phyloP scores from a whole-genome alignment of 2,329 filamentous ascomycete species.

The Colletotrichum tamarilloi region DNA sequence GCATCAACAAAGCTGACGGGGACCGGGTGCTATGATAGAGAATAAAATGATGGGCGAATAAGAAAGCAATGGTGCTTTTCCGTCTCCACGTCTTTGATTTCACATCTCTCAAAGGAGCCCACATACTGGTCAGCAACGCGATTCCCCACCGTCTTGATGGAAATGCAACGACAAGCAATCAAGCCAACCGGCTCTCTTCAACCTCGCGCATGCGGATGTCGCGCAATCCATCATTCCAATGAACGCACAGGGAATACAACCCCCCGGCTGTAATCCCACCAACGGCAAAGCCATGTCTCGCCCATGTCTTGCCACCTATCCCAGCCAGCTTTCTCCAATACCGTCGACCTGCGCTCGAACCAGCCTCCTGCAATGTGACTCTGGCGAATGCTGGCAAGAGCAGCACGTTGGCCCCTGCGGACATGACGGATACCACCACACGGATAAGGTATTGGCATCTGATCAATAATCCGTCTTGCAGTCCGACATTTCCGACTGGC shows the following conservation, averaged over 20 bases:
- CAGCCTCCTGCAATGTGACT: background rate
- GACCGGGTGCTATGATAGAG: no score
- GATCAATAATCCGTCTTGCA: background rate
- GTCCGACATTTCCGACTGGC: background rate
- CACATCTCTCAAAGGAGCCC: background rate
- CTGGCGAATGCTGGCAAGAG: background rate
- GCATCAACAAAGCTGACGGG: no score
- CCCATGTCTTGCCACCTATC: background rate
- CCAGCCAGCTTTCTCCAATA: background rate
- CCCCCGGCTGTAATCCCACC: background rate
- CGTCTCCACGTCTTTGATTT: no score
- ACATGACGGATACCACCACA: background rate
- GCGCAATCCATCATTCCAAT: background rate
- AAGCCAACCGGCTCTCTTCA: background rate
- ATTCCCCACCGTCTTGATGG: background rate
- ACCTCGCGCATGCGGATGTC: background rate
- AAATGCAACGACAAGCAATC: background rate
- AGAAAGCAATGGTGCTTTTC: no score
- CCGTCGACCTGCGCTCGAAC: background rate
- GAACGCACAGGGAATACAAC: background rate
- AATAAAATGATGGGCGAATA: no score
- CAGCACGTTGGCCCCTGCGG: background rate
- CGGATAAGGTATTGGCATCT: constrained; percentile 13
- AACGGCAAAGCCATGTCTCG: background rate
- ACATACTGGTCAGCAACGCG: background rate